Evolutionary conservation across 768 basidiomycete species (phyloP), one percentile per base, ranked within the genome.

Genomic region (Leucosporidium scottii): DNA sequence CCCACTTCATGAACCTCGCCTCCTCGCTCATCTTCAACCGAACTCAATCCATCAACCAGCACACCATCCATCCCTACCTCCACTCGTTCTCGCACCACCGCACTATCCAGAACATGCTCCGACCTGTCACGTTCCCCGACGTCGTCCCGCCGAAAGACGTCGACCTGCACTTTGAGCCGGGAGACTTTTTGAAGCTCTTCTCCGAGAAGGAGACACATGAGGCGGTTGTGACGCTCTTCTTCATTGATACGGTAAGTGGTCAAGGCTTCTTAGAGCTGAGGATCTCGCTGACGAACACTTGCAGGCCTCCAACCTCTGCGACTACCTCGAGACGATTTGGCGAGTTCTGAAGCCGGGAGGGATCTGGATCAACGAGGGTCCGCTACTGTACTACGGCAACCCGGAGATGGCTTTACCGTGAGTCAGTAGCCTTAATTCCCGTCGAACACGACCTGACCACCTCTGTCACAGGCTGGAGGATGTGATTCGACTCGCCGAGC

Each of bases 11-110:
- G 86, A 84, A 80, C 54, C 79, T 87, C 20, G 83, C 83, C 0
- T 80, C 85, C 64, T 82, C 83, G 5, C 84, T 85, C 74, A 79
- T 88, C 20, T 80, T 85, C 23, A 85, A 83, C 1, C 79, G 81
- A 7, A 77, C 79, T 8, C 76, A 79, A 8, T 84, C 85, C 0
- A 57, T 75, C 1, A 75, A 84, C 59, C 80, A 86, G 73, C 85
- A 87, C 75, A 76, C 72, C 13, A 64, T 88, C 9, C 81, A 83
- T 53, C 87, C 87, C 0, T 87, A 84, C 73, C 80, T 84, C 0
- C 83, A 86, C 71, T 86, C 85, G 83, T 87, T 86, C 77, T 87
- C 87, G 23, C 87, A 89, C 74, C 85, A 87, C 71, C 81, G 83
- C 18, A 79, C 79, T 30, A 80, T 79, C 20, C 79, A 79, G 20